phyloP scores from a whole-genome alignment of 805 yeast species.

The Metschnikowia bowlesiae region DNA sequence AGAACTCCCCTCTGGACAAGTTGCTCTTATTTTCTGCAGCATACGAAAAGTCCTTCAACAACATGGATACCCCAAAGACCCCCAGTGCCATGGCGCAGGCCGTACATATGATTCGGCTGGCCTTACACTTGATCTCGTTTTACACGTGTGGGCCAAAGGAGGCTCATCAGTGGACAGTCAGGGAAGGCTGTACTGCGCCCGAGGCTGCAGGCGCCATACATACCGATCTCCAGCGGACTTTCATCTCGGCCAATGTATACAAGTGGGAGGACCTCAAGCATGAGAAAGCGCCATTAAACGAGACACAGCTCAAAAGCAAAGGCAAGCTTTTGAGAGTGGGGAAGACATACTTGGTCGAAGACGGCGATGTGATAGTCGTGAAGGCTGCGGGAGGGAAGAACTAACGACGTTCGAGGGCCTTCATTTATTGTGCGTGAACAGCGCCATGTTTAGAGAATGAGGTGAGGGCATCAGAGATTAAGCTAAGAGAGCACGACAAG shows the following conservation, averaged over 20 bases:
- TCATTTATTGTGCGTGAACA: not conserved
- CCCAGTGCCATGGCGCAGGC: constrained; percentile 55
- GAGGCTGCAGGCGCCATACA: constrained; percentile 98
- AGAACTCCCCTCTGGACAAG: constrained; percentile 56
- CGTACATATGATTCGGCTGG: constrained; percentile 32
- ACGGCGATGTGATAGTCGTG: constrained; percentile 76
- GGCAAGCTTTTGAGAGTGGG: constrained; percentile 68
- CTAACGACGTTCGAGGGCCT: not conserved
- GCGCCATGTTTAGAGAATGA: not conserved
- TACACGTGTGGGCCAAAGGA: constrained; percentile 96
- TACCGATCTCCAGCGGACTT: constrained; percentile 90
- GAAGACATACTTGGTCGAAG: constrained; percentile 73
- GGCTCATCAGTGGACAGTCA: constrained; percentile 97
- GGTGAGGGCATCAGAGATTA: not conserved
- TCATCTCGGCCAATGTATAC: constrained; percentile 89
- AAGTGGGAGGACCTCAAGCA: constrained; percentile 66
- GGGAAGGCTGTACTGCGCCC: constrained; percentile 92
- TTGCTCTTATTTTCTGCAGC: constrained; percentile 42
- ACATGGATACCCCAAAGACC: constrained; percentile 8
- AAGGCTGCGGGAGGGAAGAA: constrained; percentile 28
- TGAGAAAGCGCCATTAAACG: constrained; percentile 44
- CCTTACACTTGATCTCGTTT: constrained; percentile 65
- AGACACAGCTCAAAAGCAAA: constrained; percentile 45
- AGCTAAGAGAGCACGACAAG: not conserved
- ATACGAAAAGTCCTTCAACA: constrained; percentile 36